Evolutionary conservation across 2,329 filamentous ascomycete genomes (phyloP), one percentile per base, ranked within the genome.

Genomic region (Sporothrix humicola): DNA sequence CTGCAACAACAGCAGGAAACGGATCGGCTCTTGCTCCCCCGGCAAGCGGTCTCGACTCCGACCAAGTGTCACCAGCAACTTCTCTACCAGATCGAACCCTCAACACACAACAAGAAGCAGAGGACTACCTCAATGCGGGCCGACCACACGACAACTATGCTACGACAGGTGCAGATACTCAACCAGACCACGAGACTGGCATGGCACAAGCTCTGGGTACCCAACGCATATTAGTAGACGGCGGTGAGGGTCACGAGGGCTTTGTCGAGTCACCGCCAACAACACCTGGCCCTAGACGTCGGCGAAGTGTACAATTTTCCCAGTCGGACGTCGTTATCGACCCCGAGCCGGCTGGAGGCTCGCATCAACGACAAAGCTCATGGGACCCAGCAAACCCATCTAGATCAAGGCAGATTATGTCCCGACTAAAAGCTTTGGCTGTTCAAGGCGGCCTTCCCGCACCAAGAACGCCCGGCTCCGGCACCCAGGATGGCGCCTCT

Each of bases 301-400:
- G 89, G 69, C 87, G 88, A 73, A 95, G 91, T 79, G 93, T 97
- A 3, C 93, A 96, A 77, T 96, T 97, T 79, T 89, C 88, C 2
- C 86, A 89, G 44, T 83, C 87, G 15, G 85, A 89, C 69, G 81
- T 82, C 42, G 84, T 80, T 76, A 79, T 81, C 76, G 89, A 88
- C 48, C 82, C 85, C 5, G 52, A 68, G 17, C 31, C 46, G 5
- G n/a, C 20, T 9, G 10, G 61, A 3, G 50, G 31, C 8, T 8
- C 26, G 37, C 75, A 77, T 42, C 66, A 50, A 5, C 86, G 90
- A 74, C 87, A 91, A 59, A 87, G 88, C 48, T 93, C 92, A 3
- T 88, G 88, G 83, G 90, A 92, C 63, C 90, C 92, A 70, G 85
- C 82, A n/a, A 92, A 93, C 52, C 83, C 84, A 9, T 81, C 85